Evolutionary conservation across 768 basidiomycete species (phyloP), one percentile per base, ranked within the genome.

Genomic region (Lentinula detonsa): DNA sequence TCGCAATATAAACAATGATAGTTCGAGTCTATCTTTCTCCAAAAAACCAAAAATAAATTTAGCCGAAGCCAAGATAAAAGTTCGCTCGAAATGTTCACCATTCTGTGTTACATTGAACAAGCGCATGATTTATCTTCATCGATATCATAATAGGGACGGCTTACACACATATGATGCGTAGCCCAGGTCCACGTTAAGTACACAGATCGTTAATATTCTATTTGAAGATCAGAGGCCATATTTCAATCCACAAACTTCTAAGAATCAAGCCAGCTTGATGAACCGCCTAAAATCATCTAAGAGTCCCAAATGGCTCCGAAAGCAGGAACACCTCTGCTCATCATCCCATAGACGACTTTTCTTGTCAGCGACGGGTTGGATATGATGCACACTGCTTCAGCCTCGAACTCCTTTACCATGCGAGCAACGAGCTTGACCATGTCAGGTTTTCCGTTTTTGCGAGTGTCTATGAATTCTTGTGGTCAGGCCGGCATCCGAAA

Each of bases 231-330:
- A n/a, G n/a, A 43, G n/a, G n/a, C 13, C 6, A n/a, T 16, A 43
- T 5, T n/a, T 16, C 34, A 31, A 18, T 40, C 28, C 28, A 28
- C 28, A 28, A 28, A 28, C 28, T 28, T 56, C 37, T 48, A 59
- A 51, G 34, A 61, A 42, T 9, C 46, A 48, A 48, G 46, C 46
- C 50, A 52, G 61, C 57, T 33, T n/a, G 18, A 15, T 15, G 18
- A 46, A 39, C 21, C 5, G 31, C 23, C 10, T 5, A 6, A 23
- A 13, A 8, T 6, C 31, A 52, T 65, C 53, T 58, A 77, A 46
- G 76, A 78, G 61, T 78, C 76, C 62, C 74, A 78, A 40, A 78
- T 78, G 33, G 76, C 73, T 4, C 75, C 77, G 59, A 74, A 78
- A 1, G 76, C 76, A 1, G 76, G 72, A 15, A 78, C 71, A 18